Conservation (phyloP, 371 early-diverging fungal species). For the Massospora cicadina region DNA sequence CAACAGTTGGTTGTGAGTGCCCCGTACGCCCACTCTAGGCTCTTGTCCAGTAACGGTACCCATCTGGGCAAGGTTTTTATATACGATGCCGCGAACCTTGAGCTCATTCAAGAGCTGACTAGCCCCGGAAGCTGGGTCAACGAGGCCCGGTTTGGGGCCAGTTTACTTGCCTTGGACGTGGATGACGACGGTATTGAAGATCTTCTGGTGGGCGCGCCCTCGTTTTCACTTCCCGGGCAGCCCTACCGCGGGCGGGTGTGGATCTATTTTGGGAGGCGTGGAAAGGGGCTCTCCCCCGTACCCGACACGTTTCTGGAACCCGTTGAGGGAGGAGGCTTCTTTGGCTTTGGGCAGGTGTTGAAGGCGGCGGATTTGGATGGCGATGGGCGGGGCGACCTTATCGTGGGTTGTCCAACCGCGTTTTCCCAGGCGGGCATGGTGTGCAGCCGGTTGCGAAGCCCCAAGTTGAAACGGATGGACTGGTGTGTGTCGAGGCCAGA, state of each 20-base stretch:
- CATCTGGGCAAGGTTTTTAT: neutral
- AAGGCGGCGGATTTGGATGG: neutral
- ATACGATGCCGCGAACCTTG: neutral
- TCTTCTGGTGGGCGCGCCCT: constrained; percentile 59
- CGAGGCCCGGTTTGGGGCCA: constrained; percentile 54
- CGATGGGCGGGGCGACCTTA: neutral
- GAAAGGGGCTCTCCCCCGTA: constrained; percentile 19
- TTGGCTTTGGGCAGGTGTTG: neutral
- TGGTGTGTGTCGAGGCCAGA: neutral
- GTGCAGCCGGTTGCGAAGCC: neutral
- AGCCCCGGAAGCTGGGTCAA: neutral
- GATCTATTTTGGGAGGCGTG: constrained; percentile 44
- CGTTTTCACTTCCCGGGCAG: constrained; percentile 17
- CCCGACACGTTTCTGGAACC: neutral
- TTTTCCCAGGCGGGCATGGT: neutral
- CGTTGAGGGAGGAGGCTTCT: neutral
- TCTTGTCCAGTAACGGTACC: neutral
- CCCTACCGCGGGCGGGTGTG: constrained; percentile 31
- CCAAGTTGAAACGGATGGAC: neutral
- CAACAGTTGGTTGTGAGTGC: neutral
- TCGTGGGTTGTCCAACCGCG: neutral
- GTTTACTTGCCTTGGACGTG: constrained; percentile 51
- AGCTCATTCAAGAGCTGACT: neutral
- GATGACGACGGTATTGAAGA: constrained; percentile 78
- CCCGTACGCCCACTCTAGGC: neutral